A percentile compares a stretch with the other conserved stretches of the same genome.
phyloP scores from a whole-genome alignment of 2,329 filamentous ascomycete species.

The Pleomassaria siparia region DNA sequence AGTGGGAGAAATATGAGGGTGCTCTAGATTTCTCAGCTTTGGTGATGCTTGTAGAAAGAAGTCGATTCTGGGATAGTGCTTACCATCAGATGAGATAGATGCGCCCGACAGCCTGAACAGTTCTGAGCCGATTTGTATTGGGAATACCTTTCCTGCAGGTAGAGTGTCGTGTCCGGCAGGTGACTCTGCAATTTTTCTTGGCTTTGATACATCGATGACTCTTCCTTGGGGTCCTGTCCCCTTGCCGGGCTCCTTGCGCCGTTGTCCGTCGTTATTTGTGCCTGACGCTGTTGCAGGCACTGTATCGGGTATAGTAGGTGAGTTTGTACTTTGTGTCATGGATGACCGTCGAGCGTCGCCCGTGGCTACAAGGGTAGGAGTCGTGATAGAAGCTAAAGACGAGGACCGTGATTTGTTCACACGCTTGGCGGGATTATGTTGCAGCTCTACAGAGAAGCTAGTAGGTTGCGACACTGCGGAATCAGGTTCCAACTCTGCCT shows the following conservation, averaged over 20 bases:
- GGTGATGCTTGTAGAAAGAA: slow-evolving; percentile 1
- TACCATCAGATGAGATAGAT: slow-evolving; percentile 72
- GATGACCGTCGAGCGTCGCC: slow-evolving; percentile 23
- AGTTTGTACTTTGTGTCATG: slow-evolving; percentile 19
- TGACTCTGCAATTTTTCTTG: slow-evolving; percentile 32
- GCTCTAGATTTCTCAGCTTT: slow-evolving; percentile 64
- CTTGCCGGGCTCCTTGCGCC: slow-evolving; percentile 30
- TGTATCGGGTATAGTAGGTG: slow-evolving; percentile 17
- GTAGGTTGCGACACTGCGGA: slow-evolving; percentile 27
- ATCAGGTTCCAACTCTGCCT: slow-evolving; percentile 35
- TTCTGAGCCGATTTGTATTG: slow-evolving; percentile 69
- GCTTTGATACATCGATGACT: slow-evolving; percentile 37
- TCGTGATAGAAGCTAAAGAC: slow-evolving; percentile 30
- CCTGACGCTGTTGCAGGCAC: slow-evolving; percentile 12
- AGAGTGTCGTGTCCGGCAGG: slow-evolving; percentile 48
- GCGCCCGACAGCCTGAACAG: slow-evolving; percentile 70
- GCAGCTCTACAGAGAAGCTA: slow-evolving; percentile 15
- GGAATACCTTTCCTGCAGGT: slow-evolving; percentile 71
- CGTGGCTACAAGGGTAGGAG: slow-evolving; percentile 20
- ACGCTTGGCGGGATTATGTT: slow-evolving; percentile 32
- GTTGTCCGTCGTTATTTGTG: slow-evolving; percentile 19
- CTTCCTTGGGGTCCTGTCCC: slow-evolving; percentile 37
- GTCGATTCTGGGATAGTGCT: slow-evolving; percentile 29
- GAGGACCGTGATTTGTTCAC: slow-evolving; percentile 35
- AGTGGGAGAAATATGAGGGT: slow-evolving; percentile 94